phyloP scores from a whole-genome alignment of 192 early-diverging fungal species.

The Endogone sp. region DNA sequence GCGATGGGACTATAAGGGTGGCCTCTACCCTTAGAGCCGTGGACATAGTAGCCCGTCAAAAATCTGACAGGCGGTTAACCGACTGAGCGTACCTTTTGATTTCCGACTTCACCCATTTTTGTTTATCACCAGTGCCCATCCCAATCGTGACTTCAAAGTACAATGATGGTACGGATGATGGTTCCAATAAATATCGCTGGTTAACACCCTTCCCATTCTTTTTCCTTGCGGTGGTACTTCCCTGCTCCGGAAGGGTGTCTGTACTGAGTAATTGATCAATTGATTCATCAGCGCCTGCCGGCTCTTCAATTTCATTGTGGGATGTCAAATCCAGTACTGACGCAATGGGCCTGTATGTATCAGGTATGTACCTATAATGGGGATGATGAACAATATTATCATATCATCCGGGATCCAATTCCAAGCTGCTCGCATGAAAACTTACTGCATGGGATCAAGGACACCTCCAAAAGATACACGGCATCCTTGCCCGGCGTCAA shows the following conservation, averaged over 20 bases:
- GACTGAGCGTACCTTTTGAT: neutral
- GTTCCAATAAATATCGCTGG: neutral
- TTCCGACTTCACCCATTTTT: neutral
- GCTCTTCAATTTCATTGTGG: neutral
- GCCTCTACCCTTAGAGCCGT: too few species aligned
- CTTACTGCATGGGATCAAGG: neutral
- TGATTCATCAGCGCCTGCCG: too few species aligned
- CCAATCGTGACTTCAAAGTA: neutral
- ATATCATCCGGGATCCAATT: too few species aligned
- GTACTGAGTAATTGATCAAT: neutral
- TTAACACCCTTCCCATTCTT: neutral
- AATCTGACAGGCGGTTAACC: too few species aligned
- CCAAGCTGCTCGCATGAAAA: too few species aligned
- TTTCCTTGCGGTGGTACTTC: neutral
- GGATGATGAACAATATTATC: neutral
- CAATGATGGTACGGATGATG: neutral
- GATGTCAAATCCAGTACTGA: neutral
- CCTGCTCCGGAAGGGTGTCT: neutral
- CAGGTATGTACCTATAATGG: neutral
- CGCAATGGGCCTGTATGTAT: neutral
- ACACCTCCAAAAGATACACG: neutral
- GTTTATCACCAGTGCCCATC: neutral
- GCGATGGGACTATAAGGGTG: too few species aligned
- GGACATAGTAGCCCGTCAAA: too few species aligned
- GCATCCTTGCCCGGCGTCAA: neutral